Evolutionary conservation across 345 rosid genomes (phyloP), one percentile per base, ranked within the genome.

Genomic region (Litchi chinensis): DNA sequence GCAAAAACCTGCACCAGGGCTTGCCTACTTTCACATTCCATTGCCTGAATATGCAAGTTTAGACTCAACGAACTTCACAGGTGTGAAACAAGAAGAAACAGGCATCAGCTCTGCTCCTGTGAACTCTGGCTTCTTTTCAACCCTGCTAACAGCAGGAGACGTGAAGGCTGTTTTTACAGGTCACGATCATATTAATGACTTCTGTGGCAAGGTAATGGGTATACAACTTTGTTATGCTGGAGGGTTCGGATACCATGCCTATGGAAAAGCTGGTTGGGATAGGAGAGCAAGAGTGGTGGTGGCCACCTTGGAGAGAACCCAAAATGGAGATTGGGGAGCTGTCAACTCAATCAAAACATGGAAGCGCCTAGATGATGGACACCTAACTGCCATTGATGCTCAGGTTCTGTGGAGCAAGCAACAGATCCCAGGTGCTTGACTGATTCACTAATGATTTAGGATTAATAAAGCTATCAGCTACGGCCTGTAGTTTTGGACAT

Each of bases 241-340:
- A 62, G 98, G 95, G 12, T 89, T 92, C 78, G 97, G 99, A 83
- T 93, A 93, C 86, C 98, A 92, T 87, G 99, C 94, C 26, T 95
- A 93, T 63, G 98, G 98, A 73, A 88, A 90, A 84, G 95, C 92
- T 44, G 98, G 98, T 6, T 93, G 97, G 97, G 80, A 90, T n/a
- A 88, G 98, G 86, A 91, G 99, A 78, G 92, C 90, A 0, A 88
- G 99, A 81, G 86, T 93, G 8, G 90, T 95, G 65, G 83, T 86
- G 21, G 96, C 90, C 64, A 86, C 93, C 54, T 81, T 95, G 85
- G 96, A 89, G 87, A 89, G 85, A 83, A 83, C 83, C 18, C 78
- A 67, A 74, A 54, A 83, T 65, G 93, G 88, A 68, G 79, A 74
- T 11, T 92, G 99, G 99, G 98, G 92, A 40, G 82, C 73, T 24